Base-by-base conservation (phyloP, 2,329 filamentous ascomycete species). In the Fusarium fujikuroi region DNA sequence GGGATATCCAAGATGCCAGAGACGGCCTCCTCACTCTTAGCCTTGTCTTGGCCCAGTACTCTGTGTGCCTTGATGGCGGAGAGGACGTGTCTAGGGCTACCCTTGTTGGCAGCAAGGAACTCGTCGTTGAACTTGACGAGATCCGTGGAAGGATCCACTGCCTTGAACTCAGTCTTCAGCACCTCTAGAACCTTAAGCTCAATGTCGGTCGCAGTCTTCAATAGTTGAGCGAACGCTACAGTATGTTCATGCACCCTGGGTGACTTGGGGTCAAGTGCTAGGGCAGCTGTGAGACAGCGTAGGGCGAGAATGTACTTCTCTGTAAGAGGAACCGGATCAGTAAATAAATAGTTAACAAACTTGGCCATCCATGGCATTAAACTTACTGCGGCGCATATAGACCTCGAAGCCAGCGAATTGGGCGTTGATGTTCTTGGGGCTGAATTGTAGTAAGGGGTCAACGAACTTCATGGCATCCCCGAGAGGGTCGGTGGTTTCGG, bases 361-460 rank as follows among this genome's bases (percentile, higher is more conserved):
- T 23, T 36, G 23, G 18, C 9, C 21, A 36, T 8, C 16, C n/a
- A 5, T 21, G 21, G 30, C 19, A 25, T 46, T 21, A 12, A 37
- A 85, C 91, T 87, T 89, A 97, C 95, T 91, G 85, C 92, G 89
- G 79, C 95, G 89, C 67, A 97, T 87, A 80, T 94, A 95, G 23
- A 99, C 92, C 84, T 98, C 95, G 77, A 98, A 98, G 9, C 95
- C 96, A 59, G 92, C 90, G 73, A 92, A 88, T 83, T 99, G 96
- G 28, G 90, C 93, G 70, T 96, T 91, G 53, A 97, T 89, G 79
- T 91, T 93, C 84, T 92, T 90, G 4, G 95, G 92, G 78, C 91
- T 95, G 78, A 92, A 92, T 81, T 97, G 92, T 67, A 99, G 87
- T 76, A 99, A 85, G 7, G 93, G 95, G 21, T 83, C 86, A 63